Percentiles rank a stretch among this genome's conserved stretches.
phyloP scores from a whole-genome alignment of 768 basidiomycete genomes.

The Pleurotus salmoneostramineus region DNA sequence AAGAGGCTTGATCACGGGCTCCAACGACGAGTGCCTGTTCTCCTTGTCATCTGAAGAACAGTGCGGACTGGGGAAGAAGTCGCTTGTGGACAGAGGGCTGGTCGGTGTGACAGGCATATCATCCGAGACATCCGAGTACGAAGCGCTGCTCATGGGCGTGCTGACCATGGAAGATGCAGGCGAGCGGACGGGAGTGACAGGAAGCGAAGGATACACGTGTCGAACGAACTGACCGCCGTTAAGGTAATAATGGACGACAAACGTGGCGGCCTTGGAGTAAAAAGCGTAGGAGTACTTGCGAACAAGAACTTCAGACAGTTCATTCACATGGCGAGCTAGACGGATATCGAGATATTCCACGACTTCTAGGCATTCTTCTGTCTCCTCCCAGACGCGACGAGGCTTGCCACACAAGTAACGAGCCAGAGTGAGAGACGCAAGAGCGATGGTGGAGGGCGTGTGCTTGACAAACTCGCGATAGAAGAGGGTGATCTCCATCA shows the following conservation, averaged over 20 bases:
- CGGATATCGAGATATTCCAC: conserved; percentile 84
- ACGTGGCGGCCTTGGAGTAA: conserved; percentile 93
- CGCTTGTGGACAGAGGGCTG: conserved; percentile 64
- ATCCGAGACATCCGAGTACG: conserved; percentile 72
- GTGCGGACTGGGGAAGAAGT: conserved; percentile 44
- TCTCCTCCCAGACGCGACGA: conserved; percentile 79
- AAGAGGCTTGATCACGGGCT: conserved; percentile 70
- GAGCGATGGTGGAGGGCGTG: conserved; percentile 81
- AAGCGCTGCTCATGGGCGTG: conserved; percentile 76
- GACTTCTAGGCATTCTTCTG: conserved; percentile 77
- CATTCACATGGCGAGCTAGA: conserved; percentile 84
- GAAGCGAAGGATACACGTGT: conserved; percentile 44
- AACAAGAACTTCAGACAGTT: conserved; percentile 91
- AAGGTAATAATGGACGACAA: conserved; percentile 92
- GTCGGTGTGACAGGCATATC: conserved; percentile 83
- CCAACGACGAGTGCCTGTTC: conserved; percentile 58
- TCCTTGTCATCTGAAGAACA: conserved; percentile 72
- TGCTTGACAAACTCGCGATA: conserved; percentile 92
- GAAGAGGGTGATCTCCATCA: conserved; percentile 99
- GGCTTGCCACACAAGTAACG: conserved; percentile 82
- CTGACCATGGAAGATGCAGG: conserved; percentile 50
- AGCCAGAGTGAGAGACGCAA: conserved; percentile 86
- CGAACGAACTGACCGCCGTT: conserved; percentile 74
- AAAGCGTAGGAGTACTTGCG: conserved; percentile 98
- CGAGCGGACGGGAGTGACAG: conserved; percentile 63